Evolutionary conservation across 176 grass and related monocot genomes (phyloP).

Genomic region (Rhynchospora breviuscula): DNA sequence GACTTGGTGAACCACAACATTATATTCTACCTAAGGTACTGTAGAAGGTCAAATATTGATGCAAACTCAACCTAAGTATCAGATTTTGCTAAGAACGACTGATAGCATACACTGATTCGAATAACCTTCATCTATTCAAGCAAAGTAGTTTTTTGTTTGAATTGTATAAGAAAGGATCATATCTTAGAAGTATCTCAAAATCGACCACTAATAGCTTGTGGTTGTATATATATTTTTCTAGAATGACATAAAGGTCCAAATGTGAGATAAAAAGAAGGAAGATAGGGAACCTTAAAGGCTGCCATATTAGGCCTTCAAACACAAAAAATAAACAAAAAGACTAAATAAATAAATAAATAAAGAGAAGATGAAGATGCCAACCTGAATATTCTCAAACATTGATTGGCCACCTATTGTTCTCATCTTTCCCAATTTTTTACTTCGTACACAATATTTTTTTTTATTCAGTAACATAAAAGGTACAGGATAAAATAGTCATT

Average conservation of each 20-base stretch:
- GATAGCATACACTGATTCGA: neutral
- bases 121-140: neutral
- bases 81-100: neutral
- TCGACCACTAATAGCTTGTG: neutral
- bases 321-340: neutral
- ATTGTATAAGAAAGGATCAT: neutral
- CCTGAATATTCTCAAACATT: slow-evolving; percentile 93
- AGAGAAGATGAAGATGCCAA: slow-evolving; percentile 3
- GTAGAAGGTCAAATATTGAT: neutral
- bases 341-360: neutral
- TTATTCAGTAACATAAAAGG: too few relatives aligned
- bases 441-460: too few relatives aligned
- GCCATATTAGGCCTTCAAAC: neutral
- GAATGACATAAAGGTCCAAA: neutral
- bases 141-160: neutral
- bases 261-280: neutral
- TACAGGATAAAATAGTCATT: too few relatives aligned
- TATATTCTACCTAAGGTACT: neutral
- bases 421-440: too few relatives aligned
- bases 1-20: neutral
- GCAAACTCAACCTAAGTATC: neutral
- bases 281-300: too few relatives aligned
- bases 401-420: slow-evolving; percentile 36
- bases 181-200: too few relatives aligned
- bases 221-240: neutral